These are phyloP conservation scores for Crithidia mellificae DNA, from an alignment of 208 protist genomes.

Conservation along the genomic window DNA sequence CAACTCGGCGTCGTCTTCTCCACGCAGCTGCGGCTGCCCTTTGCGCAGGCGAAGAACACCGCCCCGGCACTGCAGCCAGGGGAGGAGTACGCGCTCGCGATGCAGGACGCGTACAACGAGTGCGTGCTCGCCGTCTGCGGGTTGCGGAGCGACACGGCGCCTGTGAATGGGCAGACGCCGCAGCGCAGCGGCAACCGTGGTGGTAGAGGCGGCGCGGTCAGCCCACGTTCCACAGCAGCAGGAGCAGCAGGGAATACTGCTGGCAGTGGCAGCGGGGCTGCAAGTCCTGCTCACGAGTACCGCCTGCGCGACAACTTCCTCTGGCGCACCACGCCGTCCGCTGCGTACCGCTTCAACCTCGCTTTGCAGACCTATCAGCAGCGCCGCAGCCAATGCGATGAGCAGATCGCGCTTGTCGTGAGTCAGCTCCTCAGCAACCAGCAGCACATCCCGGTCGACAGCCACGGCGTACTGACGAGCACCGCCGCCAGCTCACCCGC, in stretches of 20 bases:
- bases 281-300: not conserved
- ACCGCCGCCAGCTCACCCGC: not conserved
- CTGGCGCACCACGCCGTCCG: conserved; percentile 52
- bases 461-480: not conserved
- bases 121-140: conserved; percentile 34
- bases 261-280: not conserved
- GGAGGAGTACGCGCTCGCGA: conserved; percentile 41
- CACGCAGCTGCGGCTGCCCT: conserved; percentile 22
- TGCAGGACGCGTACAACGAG: conserved; percentile 53
- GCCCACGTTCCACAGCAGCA: too few species aligned
- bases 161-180: not conserved
- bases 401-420: conserved; percentile 66
- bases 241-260: not conserved
- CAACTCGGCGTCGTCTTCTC: conserved; percentile 61
- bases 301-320: conserved; percentile 20
- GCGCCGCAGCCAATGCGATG: conserved; percentile 55
- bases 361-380: conserved; percentile 50
- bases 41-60: conserved; percentile 7
- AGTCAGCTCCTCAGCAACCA: conserved; percentile 64
- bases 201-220: too few species aligned
- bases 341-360: conserved; percentile 41
- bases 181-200: not conserved
- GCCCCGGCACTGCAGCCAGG: conserved; percentile 20
- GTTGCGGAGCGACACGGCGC: not conserved
- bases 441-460: conserved; percentile 37